phyloP scores from a whole-genome alignment of 345 rosid species.

The Syzygium oleosum region DNA sequence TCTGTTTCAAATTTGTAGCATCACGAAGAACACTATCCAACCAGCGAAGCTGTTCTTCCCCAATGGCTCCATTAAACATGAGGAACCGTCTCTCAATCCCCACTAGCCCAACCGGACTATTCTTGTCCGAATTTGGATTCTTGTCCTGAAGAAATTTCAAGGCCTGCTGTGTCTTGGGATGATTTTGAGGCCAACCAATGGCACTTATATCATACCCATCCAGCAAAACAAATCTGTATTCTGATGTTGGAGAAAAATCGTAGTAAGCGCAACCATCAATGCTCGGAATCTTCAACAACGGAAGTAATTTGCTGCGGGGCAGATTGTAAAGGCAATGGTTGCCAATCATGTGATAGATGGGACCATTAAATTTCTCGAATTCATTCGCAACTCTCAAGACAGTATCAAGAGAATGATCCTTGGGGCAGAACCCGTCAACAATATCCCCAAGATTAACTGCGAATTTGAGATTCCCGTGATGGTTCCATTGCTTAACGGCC shows the following conservation, averaged over 20 bases:
- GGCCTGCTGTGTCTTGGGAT: constrained; percentile 66
- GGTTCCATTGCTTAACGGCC: constrained; percentile 74
- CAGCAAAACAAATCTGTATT: constrained; percentile 58
- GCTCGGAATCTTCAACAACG: constrained; percentile 55
- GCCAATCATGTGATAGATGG: constrained; percentile 80
- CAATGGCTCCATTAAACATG: constrained; percentile 88
- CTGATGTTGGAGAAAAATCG: constrained; percentile 72
- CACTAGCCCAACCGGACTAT: constrained; percentile 66
- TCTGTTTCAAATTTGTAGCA: constrained; percentile 56
- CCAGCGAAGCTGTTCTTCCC: constrained; percentile 74
- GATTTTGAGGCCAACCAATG: constrained; percentile 71
- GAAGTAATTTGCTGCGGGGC: constrained; percentile 63
- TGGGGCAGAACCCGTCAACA: constrained; percentile 75
- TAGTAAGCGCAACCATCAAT: constrained; percentile 55
- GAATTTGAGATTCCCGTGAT: constrained; percentile 46
- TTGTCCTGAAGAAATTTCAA: constrained; percentile 48
- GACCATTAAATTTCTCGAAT: constrained; percentile 59
- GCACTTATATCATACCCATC: constrained; percentile 91
- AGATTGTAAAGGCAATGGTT: constrained; percentile 98
- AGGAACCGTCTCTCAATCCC: constrained; percentile 75
- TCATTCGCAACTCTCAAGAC: constrained; percentile 45
- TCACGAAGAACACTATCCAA: constrained; percentile 54
- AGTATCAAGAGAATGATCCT: constrained; percentile 46
- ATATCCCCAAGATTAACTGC: constrained; percentile 83
- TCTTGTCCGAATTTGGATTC: constrained; percentile 75